Conservation (phyloP, 352 stramenopile genomes). For the Halophytophthora batemanensis region DNA sequence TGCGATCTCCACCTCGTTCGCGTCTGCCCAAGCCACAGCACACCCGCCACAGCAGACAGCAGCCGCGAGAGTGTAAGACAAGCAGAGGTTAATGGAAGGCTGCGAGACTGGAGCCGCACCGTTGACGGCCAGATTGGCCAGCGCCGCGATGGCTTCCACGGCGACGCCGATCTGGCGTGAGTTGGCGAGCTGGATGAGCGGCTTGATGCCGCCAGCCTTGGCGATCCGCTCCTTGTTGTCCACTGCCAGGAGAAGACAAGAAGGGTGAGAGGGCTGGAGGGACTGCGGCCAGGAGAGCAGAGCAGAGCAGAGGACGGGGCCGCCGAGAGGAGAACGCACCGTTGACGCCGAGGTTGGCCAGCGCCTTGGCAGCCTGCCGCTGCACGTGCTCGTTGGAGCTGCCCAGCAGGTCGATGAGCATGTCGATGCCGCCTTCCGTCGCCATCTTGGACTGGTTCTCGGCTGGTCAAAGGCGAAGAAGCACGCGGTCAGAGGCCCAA, state of each 20-base stretch:
- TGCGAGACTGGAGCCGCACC: slow-evolving; percentile 29
- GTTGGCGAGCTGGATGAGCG: slow-evolving; percentile 77
- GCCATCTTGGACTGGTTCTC: slow-evolving; percentile 95
- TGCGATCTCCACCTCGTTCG: slow-evolving; percentile 91
- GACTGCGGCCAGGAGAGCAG: no score
- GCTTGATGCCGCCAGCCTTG: slow-evolving; percentile 87
- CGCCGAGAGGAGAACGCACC: slow-evolving; percentile 33
- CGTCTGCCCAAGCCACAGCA: slow-evolving; percentile 48
- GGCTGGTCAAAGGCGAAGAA: slow-evolving; percentile 30
- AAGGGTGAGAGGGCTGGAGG: neutral
- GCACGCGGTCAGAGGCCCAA: neutral
- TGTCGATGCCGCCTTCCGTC: slow-evolving; percentile 91
- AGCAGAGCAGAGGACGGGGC: no score
- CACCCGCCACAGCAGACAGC: neutral
- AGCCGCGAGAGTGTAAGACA: slow-evolving; percentile 2
- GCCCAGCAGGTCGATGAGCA: slow-evolving; percentile 90
- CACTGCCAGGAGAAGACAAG: slow-evolving; percentile 29
- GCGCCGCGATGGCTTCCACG: slow-evolving; percentile 91
- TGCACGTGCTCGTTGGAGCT: slow-evolving; percentile 88
- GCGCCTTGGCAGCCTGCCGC: slow-evolving; percentile 91
- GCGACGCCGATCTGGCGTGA: slow-evolving; percentile 83
- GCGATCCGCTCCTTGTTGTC: slow-evolving; percentile 93
- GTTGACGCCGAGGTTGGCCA: slow-evolving; percentile 93
- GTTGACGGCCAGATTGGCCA: slow-evolving; percentile 94
- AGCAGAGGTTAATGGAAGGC: neutral